A percentile compares a stretch with the other conserved stretches of the same genome.
These are phyloP conservation scores for Pyrenophora teres DNA, from an alignment of 2,329 filamentous ascomycete species.

Conservation along the genomic window DNA sequence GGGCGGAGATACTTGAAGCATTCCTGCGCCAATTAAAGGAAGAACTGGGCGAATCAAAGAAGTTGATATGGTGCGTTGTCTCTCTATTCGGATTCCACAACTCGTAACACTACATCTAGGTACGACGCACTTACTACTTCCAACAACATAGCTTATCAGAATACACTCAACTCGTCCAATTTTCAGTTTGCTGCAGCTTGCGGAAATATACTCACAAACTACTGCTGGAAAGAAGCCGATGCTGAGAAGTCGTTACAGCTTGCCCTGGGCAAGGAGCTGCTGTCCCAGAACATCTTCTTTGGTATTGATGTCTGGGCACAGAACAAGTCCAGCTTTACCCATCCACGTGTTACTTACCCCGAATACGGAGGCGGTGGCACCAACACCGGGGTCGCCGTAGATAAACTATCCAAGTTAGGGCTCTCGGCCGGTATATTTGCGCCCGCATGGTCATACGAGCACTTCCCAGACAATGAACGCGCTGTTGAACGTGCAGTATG, in stretches of 20 bases:
- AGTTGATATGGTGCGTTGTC: slow-evolving; percentile 49
- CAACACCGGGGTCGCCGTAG: slow-evolving; percentile 49
- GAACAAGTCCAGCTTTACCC: slow-evolving; percentile 38
- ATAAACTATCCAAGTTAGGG: slow-evolving; percentile 42
- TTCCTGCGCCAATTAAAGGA: slow-evolving; percentile 48
- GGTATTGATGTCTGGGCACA: slow-evolving; percentile 56
- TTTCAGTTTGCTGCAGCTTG: slow-evolving; percentile 46
- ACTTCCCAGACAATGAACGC: slow-evolving; percentile 42
- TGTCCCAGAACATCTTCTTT: slow-evolving; percentile 42
- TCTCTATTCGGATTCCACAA: background rate
- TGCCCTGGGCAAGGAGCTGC: slow-evolving; percentile 29
- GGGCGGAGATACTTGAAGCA: slow-evolving; percentile 32
- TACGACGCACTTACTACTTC: slow-evolving; percentile 53
- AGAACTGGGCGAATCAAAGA: slow-evolving; percentile 33
- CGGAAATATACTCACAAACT: slow-evolving; percentile 52
- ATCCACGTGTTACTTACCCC: slow-evolving; percentile 47
- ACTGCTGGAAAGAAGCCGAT: slow-evolving; percentile 48
- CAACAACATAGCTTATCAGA: slow-evolving; percentile 53
- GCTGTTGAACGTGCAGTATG: slow-evolving; percentile 43
- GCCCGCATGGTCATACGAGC: slow-evolving; percentile 55
- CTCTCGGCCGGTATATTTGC: slow-evolving; percentile 52
- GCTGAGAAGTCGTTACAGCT: slow-evolving; percentile 32
- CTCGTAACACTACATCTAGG: slow-evolving; percentile 31
- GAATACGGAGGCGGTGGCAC: slow-evolving; percentile 48
- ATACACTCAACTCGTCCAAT: slow-evolving; percentile 50